Evolutionary conservation across 2,329 filamentous ascomycete species (phyloP).

Genomic region (Aspergillus fischeri): DNA sequence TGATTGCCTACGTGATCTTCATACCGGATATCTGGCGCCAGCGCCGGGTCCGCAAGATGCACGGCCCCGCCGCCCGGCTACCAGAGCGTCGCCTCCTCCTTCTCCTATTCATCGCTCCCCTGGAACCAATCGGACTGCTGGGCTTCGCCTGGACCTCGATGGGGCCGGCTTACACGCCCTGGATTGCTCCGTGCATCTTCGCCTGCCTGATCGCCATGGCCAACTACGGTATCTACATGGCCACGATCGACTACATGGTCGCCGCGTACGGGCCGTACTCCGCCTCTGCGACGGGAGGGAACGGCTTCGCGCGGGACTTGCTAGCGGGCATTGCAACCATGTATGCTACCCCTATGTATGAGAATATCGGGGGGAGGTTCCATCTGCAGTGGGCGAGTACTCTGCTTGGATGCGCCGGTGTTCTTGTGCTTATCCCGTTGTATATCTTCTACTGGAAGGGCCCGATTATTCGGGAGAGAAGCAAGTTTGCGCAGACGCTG

Average conservation of each 20-base stretch:
- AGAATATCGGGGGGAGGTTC: slow-evolving; percentile 47
- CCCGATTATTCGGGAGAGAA: slow-evolving; percentile 51
- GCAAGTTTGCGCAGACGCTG: slow-evolving; percentile 58
- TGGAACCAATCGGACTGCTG: slow-evolving; percentile 57
- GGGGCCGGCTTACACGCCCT: slow-evolving; percentile 51
- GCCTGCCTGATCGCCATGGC: slow-evolving; percentile 59
- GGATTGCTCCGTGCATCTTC: slow-evolving; percentile 61
- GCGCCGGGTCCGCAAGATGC: slow-evolving; percentile 46
- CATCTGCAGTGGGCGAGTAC: slow-evolving; percentile 54
- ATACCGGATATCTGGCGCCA: slow-evolving; percentile 53
- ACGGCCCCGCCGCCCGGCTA: slow-evolving; percentile 53
- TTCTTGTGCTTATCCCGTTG: slow-evolving; percentile 56
- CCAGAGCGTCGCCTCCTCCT: slow-evolving; percentile 56
- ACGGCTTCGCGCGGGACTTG: slow-evolving; percentile 63
- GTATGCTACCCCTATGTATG: slow-evolving; percentile 51
- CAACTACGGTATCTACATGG: slow-evolving; percentile 62
- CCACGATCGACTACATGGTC: slow-evolving; percentile 65
- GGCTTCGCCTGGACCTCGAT: slow-evolving; percentile 60
- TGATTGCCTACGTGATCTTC: slow-evolving; percentile 56
- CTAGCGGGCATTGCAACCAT: slow-evolving; percentile 61
- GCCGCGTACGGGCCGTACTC: slow-evolving; percentile 64
- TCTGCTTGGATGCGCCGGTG: slow-evolving; percentile 56
- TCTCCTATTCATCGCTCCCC: slow-evolving; percentile 57
- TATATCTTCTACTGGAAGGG: slow-evolving; percentile 63
- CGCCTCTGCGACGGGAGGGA: slow-evolving; percentile 64